These are phyloP conservation scores for Entonaema liquescens DNA, from an alignment of 495 filamentous ascomycete species.

Conservation along the genomic window DNA sequence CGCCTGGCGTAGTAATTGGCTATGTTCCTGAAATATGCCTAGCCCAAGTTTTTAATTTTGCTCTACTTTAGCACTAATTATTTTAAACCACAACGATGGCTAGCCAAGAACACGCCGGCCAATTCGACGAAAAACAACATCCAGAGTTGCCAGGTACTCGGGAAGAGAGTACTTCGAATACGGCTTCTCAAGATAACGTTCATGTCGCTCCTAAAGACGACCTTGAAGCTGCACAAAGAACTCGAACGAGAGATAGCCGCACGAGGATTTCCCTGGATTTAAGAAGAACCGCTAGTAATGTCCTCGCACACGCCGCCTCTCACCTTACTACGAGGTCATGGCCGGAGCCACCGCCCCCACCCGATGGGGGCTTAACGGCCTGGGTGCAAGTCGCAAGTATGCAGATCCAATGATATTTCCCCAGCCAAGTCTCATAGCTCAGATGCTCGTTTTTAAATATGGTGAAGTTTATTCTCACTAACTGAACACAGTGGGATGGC, in stretches of 20 bases:
- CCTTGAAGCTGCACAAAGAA: background rate
- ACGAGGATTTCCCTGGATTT: slow-evolving; percentile 35
- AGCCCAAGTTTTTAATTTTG: background rate
- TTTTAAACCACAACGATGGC: slow-evolving; percentile 20
- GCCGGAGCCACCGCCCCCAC: slow-evolving; percentile 65
- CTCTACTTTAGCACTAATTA: background rate
- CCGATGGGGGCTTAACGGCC: slow-evolving; percentile 69
- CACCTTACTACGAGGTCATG: slow-evolving; percentile 56
- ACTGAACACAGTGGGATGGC: slow-evolving; percentile 57
- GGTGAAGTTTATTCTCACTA: slow-evolving; percentile 6
- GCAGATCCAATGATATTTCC: background rate
- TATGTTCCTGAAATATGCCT: background rate
- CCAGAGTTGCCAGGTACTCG: slow-evolving; percentile 9
- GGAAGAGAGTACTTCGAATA: slow-evolving; percentile 23
- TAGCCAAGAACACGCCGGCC: slow-evolving; percentile 12
- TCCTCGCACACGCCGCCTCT: slow-evolving; percentile 40
- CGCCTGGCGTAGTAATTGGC: slow-evolving; percentile 3
- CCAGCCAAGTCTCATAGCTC: too few species aligned
- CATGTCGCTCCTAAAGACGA: slow-evolving; percentile 16
- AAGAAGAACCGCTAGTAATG: slow-evolving; percentile 43
- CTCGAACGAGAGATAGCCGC: slow-evolving; percentile 9
- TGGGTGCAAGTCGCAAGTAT: slow-evolving; percentile 70
- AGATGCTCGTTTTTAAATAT: too few species aligned
- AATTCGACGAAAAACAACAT: slow-evolving; percentile 14
- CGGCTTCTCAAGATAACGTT: slow-evolving; percentile 17